These are phyloP conservation scores for Umbelopsis sp. DNA, from an alignment of 192 early-diverging fungal genomes.

Conservation along the genomic window DNA sequence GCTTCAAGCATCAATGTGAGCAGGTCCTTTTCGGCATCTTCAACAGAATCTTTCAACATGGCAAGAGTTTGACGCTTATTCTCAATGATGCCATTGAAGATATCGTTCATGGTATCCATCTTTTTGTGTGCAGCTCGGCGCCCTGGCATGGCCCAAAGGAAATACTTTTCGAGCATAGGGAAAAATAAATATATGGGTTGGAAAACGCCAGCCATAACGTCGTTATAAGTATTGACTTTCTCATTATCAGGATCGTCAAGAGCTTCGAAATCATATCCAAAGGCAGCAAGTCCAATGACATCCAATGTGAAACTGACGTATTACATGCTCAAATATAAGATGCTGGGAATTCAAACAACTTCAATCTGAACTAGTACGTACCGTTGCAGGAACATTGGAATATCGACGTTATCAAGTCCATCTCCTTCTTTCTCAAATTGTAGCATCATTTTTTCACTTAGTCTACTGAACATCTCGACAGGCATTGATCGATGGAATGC, in stretches of 20 bases:
- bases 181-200: conserved; percentile 10
- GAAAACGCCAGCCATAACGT: background rate
- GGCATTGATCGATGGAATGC: conserved; percentile 32
- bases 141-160: conserved; percentile 10
- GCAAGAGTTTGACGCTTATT: conserved; percentile 11
- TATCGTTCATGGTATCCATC: too few species aligned
- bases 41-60: background rate
- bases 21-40: conserved; percentile 36
- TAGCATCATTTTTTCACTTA: background rate
- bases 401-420: background rate
- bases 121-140: background rate
- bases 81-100: conserved; percentile 24
- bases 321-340: too few species aligned
- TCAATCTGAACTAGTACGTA: background rate
- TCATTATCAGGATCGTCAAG: conserved; percentile 11
- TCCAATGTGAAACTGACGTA: conserved; percentile 32
- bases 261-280: conserved; percentile 26
- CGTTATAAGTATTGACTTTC: conserved; percentile 14
- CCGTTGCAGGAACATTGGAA: background rate
- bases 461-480: conserved; percentile 23
- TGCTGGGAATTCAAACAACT: too few species aligned
- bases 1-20: conserved; percentile 31
- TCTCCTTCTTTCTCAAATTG: background rate
- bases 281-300: conserved; percentile 34
- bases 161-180: conserved; percentile 15